Conservation (phyloP, 176 grass and related monocot genomes). For the Metroxylon sagu region DNA sequence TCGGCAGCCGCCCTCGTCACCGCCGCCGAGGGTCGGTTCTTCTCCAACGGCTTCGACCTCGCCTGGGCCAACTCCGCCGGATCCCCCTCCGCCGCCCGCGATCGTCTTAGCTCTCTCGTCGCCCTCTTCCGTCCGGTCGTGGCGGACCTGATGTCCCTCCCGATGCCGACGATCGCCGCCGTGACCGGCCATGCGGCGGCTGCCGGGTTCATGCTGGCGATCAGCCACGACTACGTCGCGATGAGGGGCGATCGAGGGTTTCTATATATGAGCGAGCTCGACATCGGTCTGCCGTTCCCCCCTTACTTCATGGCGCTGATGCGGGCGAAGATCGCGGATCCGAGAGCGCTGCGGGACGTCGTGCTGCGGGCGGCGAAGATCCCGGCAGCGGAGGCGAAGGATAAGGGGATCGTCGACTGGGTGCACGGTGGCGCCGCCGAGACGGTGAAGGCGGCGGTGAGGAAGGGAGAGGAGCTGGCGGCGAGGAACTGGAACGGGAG, state of each 20-base stretch:
- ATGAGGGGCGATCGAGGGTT: conserved; percentile 76
- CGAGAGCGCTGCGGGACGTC: conserved; percentile 47
- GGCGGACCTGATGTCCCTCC: conserved; percentile 57
- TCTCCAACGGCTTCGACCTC: conserved; percentile 85
- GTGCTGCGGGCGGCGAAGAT: conserved; percentile 39
- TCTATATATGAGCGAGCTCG: conserved; percentile 89
- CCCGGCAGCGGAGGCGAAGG: conserved; percentile 38
- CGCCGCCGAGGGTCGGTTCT: conserved; percentile 69
- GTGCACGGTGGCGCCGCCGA: conserved; percentile 35
- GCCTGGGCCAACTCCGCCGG: conserved; percentile 33
- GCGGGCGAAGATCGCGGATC: conserved; percentile 50
- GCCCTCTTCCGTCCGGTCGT: conserved; percentile 35
- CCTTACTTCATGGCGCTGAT: conserved; percentile 50
- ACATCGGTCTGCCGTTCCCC: conserved; percentile 62
- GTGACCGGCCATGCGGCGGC: conserved; percentile 74
- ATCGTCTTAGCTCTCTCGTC: conserved; percentile 24
- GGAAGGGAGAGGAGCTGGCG: conserved; percentile 58
- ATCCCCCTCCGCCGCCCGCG: not conserved
- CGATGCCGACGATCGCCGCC: conserved; percentile 76
- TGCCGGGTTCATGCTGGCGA: conserved; percentile 40
- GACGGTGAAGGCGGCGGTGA: conserved; percentile 50
- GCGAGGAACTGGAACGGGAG: conserved; percentile 61
- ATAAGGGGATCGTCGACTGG: conserved; percentile 51
- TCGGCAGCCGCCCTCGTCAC: conserved; percentile 37
- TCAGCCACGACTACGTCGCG: conserved; percentile 76